phyloP scores from a whole-genome alignment of 2,329 filamentous ascomycete species.

The Calonectria fujianensis region DNA sequence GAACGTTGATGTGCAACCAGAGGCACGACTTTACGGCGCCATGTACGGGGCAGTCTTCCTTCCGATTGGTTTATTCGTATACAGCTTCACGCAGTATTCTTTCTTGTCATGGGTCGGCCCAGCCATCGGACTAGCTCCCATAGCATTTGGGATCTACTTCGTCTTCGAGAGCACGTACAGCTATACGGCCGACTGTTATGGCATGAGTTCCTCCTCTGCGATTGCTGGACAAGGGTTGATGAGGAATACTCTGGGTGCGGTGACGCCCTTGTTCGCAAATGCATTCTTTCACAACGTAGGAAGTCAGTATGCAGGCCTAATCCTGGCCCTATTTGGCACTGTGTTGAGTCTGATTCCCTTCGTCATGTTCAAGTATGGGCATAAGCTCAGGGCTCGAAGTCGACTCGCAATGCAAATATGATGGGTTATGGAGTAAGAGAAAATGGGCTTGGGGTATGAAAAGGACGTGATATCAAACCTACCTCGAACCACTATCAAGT shows the following conservation, averaged over 20 bases:
- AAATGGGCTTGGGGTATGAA: not conserved
- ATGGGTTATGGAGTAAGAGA: not conserved
- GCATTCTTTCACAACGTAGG: slow-evolving; percentile 15
- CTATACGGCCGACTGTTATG: slow-evolving; percentile 9
- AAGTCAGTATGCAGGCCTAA: slow-evolving; percentile 9
- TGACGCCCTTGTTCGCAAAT: slow-evolving; percentile 15
- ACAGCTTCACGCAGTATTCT: slow-evolving; percentile 11
- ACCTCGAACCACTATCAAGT: no score
- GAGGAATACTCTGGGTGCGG: slow-evolving; percentile 5
- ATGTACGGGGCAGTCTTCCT: slow-evolving; percentile 11
- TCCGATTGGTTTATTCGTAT: slow-evolving; percentile 1
- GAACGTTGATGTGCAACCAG: not conserved
- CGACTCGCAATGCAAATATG: not conserved
- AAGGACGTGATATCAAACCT: not conserved
- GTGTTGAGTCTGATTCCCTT: slow-evolving; percentile 8
- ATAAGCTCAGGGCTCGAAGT: slow-evolving; percentile 9
- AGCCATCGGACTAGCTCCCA: not conserved
- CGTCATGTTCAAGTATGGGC: slow-evolving; percentile 16
- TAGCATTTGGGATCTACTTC: slow-evolving; percentile 15
- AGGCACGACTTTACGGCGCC: slow-evolving; percentile 5
- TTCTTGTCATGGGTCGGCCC: slow-evolving; percentile 8
- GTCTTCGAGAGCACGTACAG: slow-evolving; percentile 20
- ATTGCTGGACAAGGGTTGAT: slow-evolving; percentile 2
- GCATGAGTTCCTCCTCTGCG: slow-evolving; percentile 3
- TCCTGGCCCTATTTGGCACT: slow-evolving; percentile 7